Conservation (phyloP, 2,329 filamentous ascomycete species). For the Cercospora nicotianae region DNA sequence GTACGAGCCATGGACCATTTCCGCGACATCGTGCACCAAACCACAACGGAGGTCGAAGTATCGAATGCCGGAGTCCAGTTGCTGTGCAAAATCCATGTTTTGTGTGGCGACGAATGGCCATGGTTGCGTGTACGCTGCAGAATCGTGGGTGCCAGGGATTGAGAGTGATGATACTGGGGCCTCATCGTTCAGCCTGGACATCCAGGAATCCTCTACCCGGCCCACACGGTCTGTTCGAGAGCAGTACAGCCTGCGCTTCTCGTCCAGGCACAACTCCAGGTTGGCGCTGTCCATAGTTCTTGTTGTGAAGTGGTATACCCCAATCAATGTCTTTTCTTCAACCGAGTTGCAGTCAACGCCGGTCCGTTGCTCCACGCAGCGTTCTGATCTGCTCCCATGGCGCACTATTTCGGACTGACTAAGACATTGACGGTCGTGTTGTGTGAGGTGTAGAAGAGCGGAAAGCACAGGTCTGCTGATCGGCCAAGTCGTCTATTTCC, state of each 20-base stretch:
- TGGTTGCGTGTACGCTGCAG: slow-evolving; percentile 38
- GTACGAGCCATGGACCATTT: slow-evolving; percentile 41
- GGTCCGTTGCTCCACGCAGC: background rate
- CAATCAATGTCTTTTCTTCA: background rate
- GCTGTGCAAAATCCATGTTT: slow-evolving; percentile 32
- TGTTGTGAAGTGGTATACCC: background rate
- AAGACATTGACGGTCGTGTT: background rate
- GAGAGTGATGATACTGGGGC: slow-evolving; percentile 35
- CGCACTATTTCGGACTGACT: background rate
- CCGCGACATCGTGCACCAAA: slow-evolving; percentile 33
- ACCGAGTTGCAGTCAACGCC: background rate
- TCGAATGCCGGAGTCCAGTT: slow-evolving; percentile 39
- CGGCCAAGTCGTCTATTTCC: background rate
- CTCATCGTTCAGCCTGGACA: slow-evolving; percentile 28
- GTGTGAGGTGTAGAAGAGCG: background rate
- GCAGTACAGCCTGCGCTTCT: background rate
- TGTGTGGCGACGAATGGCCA: slow-evolving; percentile 41
- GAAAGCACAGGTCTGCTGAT: background rate
- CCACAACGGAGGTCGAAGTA: slow-evolving; percentile 42
- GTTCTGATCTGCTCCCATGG: background rate
- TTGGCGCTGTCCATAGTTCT: background rate
- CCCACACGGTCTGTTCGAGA: background rate
- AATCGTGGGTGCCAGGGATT: slow-evolving; percentile 42
- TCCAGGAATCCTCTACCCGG: slow-evolving; percentile 16
- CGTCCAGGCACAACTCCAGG: background rate